Base-by-base conservation (phyloP, 1,284 basidiomycete genomes). In the Megacollybia platyphylla region DNA sequence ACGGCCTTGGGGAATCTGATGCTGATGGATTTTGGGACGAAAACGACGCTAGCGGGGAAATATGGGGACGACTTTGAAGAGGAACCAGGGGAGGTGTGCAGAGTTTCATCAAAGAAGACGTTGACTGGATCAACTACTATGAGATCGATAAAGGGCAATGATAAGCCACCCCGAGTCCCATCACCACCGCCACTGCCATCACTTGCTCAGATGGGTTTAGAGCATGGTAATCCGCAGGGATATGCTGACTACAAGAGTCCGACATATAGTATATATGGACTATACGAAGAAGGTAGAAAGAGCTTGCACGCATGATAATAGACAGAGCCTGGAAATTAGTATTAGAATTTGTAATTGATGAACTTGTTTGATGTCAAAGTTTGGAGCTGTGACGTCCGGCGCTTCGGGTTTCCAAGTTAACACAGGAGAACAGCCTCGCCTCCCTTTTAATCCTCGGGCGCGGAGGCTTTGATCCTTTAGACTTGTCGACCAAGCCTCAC, bases 241-340 rank as follows among this genome's bases (percentile, higher is more conserved):
- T 81, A 71, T 56, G 70, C 62, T 1, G 73, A 75, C 34, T 86
- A 87, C 48, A 67, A 75, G 49, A 85, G 84, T 52, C 82, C 84
- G 17, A 87, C 84, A 3, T 87, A 87, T 50, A 87, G 84, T 54
- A 74, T 87, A 44, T 87, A 80, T 52, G 79, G 79, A 36, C 51
- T 85, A 50, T 87, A 86, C 52, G 77, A 76, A 45, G 64, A 60
- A 13, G 76, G 79, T 44, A 62, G 73, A 53, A 82, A 74, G 62
- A 78, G 76, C 48, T 61, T 34, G 31, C 15, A 34, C 15, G 31
- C 15, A 34, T 34, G 7, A 15, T 34, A 34, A 15, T 34, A 34
- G 31, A 24, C 20, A 24, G 20, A 24, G 20, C 20, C 20, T 24
- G 5, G 10, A 34, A 11, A 31, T 31, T 8, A 9, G 13, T 31